Base-by-base conservation (phyloP, 2,329 filamentous ascomycete species). In the Colletotrichum destructivum region DNA sequence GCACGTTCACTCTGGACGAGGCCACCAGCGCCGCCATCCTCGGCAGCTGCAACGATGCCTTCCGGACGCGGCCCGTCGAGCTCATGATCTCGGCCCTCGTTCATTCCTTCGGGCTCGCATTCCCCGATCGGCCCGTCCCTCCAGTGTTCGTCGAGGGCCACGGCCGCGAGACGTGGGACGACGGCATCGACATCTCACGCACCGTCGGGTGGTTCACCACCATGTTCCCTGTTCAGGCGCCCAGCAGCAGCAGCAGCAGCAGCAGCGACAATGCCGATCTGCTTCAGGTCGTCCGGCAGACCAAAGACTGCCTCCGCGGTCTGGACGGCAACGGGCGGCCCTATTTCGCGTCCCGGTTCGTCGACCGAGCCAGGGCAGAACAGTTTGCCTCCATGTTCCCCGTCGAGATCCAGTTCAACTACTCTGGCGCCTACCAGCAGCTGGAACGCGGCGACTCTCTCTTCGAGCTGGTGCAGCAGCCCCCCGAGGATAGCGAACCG, bases 141-240 rank as follows among this genome's bases (percentile, higher is more conserved):
- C 72, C 78, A 2, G 74, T 85, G 1, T 84, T 82, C 75, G 81
- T 77, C 57, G 83, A 85, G 68, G 80, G 80, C 1, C 84, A 86
- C 51, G 84, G 84, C 2, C 78, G 84, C 11, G 82, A 85, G 31
- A 68, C 80, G 2, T 81, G 78, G 79, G 77, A 79, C 49, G 51
- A 75, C 5, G 18, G 21, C 12, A 73, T 82, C 11, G 81, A 86
- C 61, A 73, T 82, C 1, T 82, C 83, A 0, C 71, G 78, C 1
- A 85, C 82, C 0, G 81, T 85, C 0, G 84, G 84, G 7, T 86
- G 84, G 84, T 86, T 86, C 66, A 85, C 84, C 2, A 82, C 82
- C 0, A 75, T 85, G 13, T 79, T 76, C 42, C 84, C 83, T 1
- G 55, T 83, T 26, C 21, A 31, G 21, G 13, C 16, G 23, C 15